These are phyloP conservation scores for Decorospora gaudefroyi DNA, from an alignment of 2,329 filamentous ascomycete species.

Conservation along the genomic window DNA sequence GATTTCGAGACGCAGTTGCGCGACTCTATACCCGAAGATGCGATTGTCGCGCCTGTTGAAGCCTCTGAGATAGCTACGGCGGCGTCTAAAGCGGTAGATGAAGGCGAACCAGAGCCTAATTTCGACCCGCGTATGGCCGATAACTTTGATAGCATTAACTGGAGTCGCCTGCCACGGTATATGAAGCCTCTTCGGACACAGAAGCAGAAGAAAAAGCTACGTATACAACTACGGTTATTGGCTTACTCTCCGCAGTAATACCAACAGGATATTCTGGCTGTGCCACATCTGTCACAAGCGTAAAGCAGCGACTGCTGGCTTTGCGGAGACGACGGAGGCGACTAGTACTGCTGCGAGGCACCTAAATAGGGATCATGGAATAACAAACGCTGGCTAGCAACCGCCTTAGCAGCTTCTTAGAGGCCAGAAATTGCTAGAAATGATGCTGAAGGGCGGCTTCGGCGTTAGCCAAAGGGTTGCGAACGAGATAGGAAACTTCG, in stretches of 20 bases:
- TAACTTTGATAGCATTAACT: background rate
- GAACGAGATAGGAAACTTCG: constrained; percentile 3
- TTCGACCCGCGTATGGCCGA: background rate
- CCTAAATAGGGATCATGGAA: no score
- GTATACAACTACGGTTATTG: background rate
- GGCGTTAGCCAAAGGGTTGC: background rate
- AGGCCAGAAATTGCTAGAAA: background rate
- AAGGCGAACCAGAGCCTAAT: background rate
- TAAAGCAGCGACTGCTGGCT: background rate
- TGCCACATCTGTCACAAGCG: background rate
- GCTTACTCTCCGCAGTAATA: background rate
- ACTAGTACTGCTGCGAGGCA: background rate
- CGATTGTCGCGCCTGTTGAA: background rate
- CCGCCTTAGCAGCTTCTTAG: background rate
- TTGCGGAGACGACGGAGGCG: background rate
- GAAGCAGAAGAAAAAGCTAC: background rate
- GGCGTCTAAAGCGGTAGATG: background rate
- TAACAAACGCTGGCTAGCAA: background rate
- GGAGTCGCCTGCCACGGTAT: background rate
- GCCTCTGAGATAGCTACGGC: background rate
- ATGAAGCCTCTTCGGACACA: background rate
- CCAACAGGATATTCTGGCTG: background rate
- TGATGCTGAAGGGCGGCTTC: background rate
- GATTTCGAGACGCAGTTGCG: background rate
- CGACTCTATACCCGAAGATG: background rate